Evolutionary conservation across 176 grass and related monocot species (phyloP).

Genomic region (Cymbopogon citratus): DNA sequence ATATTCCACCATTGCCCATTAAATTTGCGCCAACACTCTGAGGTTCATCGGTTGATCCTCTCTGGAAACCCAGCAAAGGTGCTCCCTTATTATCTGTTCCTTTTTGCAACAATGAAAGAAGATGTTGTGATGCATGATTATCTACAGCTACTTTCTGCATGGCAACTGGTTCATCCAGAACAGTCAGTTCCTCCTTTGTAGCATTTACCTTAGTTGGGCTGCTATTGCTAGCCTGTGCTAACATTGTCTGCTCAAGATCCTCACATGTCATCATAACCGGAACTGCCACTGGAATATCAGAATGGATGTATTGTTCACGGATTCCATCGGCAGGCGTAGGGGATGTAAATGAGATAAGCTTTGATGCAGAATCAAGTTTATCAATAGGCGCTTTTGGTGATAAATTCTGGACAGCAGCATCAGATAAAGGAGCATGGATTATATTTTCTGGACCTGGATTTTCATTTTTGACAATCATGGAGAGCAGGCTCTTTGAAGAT

Average conservation of each 20-base stretch:
- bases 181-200: constrained; percentile 29
- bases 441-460: constrained; percentile 37
- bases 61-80: constrained; percentile 32
- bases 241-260: constrained; percentile 91
- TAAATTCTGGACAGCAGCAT: constrained; percentile 34
- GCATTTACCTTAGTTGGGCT: constrained; percentile 25
- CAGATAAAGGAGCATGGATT: constrained; percentile 27
- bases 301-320: constrained; percentile 29
- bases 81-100: constrained; percentile 43
- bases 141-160: constrained; percentile 49
- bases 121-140: constrained; percentile 76
- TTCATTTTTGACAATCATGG: constrained; percentile 77
- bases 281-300: constrained; percentile 39
- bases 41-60: constrained; percentile 32
- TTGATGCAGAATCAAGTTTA: constrained; percentile 34
- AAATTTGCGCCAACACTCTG: constrained; percentile 24
- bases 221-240: constrained; percentile 44
- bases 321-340: constrained; percentile 30
- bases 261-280: constrained; percentile 82
- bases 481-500: constrained; percentile 58
- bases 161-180: constrained; percentile 19
- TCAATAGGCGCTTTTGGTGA: constrained; percentile 24
- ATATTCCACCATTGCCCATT: constrained; percentile 19
- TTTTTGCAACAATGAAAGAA: constrained; percentile 81
- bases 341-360: constrained; percentile 24